Evolutionary conservation across 176 grass and related monocot species (phyloP), one percentile per base, ranked within the genome.

Genomic region (Cenchrus americanus): DNA sequence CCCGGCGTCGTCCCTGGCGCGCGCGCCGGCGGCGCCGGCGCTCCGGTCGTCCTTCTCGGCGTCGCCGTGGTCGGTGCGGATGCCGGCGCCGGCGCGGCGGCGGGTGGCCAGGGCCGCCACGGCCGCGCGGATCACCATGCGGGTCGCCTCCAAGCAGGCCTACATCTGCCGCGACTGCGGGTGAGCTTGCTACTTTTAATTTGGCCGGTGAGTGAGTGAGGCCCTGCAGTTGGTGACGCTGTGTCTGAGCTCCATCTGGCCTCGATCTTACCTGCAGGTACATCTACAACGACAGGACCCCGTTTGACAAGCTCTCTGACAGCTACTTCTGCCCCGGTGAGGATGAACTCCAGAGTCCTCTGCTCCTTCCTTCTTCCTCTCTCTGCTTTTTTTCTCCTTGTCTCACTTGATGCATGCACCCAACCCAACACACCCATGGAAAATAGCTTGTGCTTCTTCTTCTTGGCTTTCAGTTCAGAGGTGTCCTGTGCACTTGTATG

Each of bases 161-260:
- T 98, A 95, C 83, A 95, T 98, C 80, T 95, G 96, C 87, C 93
- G 93, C 19, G 96, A 98, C 86, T 98, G 96, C 83, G 96, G 96
- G 96, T 98, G 73, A 90, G 83, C 49, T 14, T 44, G 43, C 43
- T 44, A 44, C 43, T 47, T 2, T 13, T 52, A 5, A 15, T 54
- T 14, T 53, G 17, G 14, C 3, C 15, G 4, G 14, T 19, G 10
- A 13, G n/a, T n/a, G 41, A 10, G 10, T 49, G 47, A 37, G 34
- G 34, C 34, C 34, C 34, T 37, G 34, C 34, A 37, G 34, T 37
- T 37, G 34, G 34, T 37, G 34, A 37, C 34, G 34, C 34, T 37
- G 34, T 37, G 10, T 49, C 10, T 51, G n/a, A 5, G 12, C 43
- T 44, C 10, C 12, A 3, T 2, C 7, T 3, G 48, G 43, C 6